Percentiles rank a stretch among this genome's conserved stretches.
Evolutionary conservation across 176 grass and related monocot genomes (phyloP).

Genomic region (Puya raimondii): DNA sequence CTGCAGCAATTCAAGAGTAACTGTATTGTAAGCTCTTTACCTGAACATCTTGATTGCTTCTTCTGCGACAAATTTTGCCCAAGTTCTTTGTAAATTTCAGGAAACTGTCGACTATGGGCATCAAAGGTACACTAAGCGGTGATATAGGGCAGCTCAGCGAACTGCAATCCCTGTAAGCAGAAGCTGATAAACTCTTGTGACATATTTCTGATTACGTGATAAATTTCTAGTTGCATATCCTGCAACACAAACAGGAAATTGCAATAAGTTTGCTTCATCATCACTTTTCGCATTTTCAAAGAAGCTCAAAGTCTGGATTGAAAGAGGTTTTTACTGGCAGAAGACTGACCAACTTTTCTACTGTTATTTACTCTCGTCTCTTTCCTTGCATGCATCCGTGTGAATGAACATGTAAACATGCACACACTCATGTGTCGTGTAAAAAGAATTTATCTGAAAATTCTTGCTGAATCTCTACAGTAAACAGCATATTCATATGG

Average conservation of each 20-base stretch:
- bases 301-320: not conserved
- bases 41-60: not conserved
- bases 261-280: not conserved
- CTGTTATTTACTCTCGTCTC: constrained; percentile 8
- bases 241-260: not conserved
- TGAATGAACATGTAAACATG: not conserved
- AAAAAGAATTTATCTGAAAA: not conserved
- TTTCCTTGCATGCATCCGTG: not conserved
- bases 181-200: constrained; percentile 3
- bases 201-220: not conserved
- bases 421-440: not conserved
- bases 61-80: not conserved
- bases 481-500: no score
- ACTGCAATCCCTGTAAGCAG: constrained; percentile 63
- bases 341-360: constrained; percentile 6
- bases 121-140: constrained; percentile 47
- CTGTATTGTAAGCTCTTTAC: constrained; percentile 41
- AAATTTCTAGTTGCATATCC: not conserved
- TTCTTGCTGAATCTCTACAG: no score
- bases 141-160: constrained; percentile 69
- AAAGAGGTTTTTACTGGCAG: not conserved
- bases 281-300: not conserved
- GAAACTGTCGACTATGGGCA: constrained; percentile 74
- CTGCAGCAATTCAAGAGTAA: constrained; percentile 51
- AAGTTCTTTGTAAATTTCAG: constrained; percentile 35